Percentiles rank a stretch among this genome's conserved stretches.
These are phyloP conservation scores for Saturnispora serradocipensis DNA, from an alignment of 805 yeast species.

Conservation along the genomic window DNA sequence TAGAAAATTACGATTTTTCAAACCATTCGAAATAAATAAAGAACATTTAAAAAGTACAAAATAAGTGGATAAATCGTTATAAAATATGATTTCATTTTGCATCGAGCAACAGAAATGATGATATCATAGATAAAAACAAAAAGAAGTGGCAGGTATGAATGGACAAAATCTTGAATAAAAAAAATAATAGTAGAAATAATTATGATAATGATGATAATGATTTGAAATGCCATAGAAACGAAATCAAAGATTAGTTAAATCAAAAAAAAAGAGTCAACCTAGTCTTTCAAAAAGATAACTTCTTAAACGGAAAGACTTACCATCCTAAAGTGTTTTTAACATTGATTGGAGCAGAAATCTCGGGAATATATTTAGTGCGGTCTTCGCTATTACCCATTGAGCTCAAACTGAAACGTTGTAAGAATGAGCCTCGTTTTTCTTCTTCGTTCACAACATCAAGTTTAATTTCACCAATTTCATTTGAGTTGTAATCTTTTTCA, in stretches of 20 bases:
- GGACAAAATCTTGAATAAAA: background rate
- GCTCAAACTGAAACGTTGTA: constrained; percentile 10
- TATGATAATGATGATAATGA: background rate
- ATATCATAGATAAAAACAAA: constrained; percentile 1
- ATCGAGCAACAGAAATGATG: background rate
- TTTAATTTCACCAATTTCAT: constrained; percentile 8
- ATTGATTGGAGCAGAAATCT: constrained; percentile 61
- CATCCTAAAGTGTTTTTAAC: constrained; percentile 68
- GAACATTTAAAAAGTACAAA: background rate
- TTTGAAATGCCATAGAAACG: background rate
- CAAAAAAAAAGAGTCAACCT: constrained; percentile 2
- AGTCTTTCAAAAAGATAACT: background rate
- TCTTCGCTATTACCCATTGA: constrained; percentile 13
- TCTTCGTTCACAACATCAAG: constrained; percentile 5
- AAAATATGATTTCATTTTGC: background rate
- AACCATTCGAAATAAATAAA: too few relatives aligned
- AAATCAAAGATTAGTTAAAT: background rate
- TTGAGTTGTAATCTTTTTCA: background rate
- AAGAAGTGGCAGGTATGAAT: background rate
- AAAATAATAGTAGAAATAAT: too few relatives aligned
- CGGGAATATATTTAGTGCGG: constrained; percentile 28
- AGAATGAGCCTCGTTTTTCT: constrained; percentile 8
- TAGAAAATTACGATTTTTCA: too few relatives aligned
- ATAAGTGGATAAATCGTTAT: background rate
- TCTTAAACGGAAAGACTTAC: constrained; percentile 23